A percentile compares a stretch with the other conserved stretches of the same genome.
Evolutionary conservation across 2,329 filamentous ascomycete genomes (phyloP).

Genomic region (Paecilomyces niveus): DNA sequence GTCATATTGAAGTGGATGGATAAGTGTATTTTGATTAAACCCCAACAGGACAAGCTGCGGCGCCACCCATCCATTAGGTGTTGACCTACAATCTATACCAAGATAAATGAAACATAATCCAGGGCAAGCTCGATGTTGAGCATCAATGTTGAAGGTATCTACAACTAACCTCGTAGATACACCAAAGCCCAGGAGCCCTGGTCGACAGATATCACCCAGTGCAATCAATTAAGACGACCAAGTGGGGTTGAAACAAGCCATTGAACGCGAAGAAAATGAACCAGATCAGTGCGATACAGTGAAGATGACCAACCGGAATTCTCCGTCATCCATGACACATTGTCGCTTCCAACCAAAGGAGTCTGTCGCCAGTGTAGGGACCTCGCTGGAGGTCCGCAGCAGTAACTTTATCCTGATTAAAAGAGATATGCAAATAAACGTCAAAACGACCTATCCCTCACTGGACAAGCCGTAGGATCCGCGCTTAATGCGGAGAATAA

Average conservation of each 20-base stretch:
- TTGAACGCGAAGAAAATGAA: slow-evolving; percentile 5
- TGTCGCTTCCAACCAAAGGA: slow-evolving; percentile 1
- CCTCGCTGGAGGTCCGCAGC: background rate
- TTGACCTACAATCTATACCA: background rate
- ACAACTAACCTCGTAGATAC: background rate
- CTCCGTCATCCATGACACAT: background rate
- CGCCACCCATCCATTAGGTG: background rate
- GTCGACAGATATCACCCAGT: slow-evolving; percentile 15
- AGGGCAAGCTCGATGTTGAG: background rate
- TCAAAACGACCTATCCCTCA: slow-evolving; percentile 3
- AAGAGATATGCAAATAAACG: slow-evolving; percentile 2
- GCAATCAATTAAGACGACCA: slow-evolving; percentile 25
- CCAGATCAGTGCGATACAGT: slow-evolving; percentile 25
- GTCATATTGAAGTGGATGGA: no score
- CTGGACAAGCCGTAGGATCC: background rate
- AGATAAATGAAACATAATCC: background rate
- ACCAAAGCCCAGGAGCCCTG: slow-evolving; percentile 1
- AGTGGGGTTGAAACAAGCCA: slow-evolving; percentile 12
- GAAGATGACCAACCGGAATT: slow-evolving; percentile 26
- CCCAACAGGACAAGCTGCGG: background rate
- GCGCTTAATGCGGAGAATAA: background rate
- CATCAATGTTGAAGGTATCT: background rate
- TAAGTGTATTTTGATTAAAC: no score
- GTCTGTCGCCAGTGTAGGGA: background rate
- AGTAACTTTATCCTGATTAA: background rate